Evolutionary conservation across 257 asterid species (phyloP).

Genomic region (Solanum sejunctum): DNA sequence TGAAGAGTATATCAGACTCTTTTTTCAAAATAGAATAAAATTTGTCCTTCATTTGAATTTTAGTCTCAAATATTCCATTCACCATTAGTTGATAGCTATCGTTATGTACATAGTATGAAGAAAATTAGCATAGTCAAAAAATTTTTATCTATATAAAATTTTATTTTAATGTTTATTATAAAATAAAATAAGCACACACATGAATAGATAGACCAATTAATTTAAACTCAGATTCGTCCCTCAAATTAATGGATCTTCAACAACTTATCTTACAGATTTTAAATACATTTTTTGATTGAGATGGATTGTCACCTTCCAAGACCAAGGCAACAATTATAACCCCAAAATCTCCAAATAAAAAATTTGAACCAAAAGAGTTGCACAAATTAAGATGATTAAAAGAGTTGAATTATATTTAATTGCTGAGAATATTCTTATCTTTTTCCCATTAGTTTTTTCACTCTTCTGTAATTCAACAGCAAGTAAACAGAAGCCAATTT

Average conservation of each 20-base stretch:
- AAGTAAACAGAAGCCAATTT: not conserved
- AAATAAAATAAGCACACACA: too few relatives aligned
- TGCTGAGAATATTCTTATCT: not conserved
- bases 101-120: too few relatives aligned
- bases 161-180: too few relatives aligned
- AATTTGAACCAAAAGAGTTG: not conserved
- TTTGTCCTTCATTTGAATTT: not conserved
- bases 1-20: too few relatives aligned
- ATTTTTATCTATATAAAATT: too few relatives aligned
- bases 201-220: too few relatives aligned
- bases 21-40: not conserved
- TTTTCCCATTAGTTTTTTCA: not conserved
- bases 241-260: not conserved
- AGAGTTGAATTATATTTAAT: not conserved
- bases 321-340: not conserved
- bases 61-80: not conserved
- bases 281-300: not conserved
- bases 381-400: not conserved
- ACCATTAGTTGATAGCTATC: too few relatives aligned
- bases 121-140: too few relatives aligned
- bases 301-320: not conserved
- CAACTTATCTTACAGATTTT: not conserved
- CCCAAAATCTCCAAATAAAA: not conserved
- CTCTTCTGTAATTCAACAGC: not conserved
- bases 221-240: not conserved